Evolutionary conservation across 768 basidiomycete genomes (phyloP), one percentile per base, ranked within the genome.

Genomic region (Phylloporus scabripes): DNA sequence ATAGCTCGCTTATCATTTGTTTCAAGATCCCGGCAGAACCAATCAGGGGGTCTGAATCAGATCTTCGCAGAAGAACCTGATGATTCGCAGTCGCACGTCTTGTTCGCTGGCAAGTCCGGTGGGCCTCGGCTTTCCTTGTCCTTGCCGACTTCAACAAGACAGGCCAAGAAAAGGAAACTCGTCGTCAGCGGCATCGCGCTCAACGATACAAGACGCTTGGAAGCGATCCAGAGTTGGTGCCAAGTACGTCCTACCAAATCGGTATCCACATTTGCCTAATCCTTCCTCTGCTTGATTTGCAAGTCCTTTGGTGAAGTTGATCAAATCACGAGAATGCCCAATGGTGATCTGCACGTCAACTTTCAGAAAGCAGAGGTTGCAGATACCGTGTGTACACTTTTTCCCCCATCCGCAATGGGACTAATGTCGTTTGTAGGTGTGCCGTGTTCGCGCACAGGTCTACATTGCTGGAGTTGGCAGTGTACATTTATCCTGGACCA

Each of bases 281-380:
- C 15, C 51, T 29, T 50, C 50, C 43, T 36, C 28, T 46, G 43
- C 9, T 37, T n/a, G 60, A 26, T 44, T 23, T 34, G 15, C 34
- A 50, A 87, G 85, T 79, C 73, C 55, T 90, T 90, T 66, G 87
- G 87, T 36, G 85, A 87, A 67, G 66, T 90, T 10, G 81, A 77
- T 55, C 80, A 82, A 54, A 87, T 90, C 60, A 77, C 73, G 32
- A 73, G 86, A 44, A 79, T 84, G 74, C 82, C 82, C 43, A 88
- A 87, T 54, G 84, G 83, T 38, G 87, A 90, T 65, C 67, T 89
- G n/a, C 81, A 87, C 58, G 74, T 90, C 42, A 80, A 83, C 58
- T 90, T 88, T 59, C 76, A 79, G 41, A 80, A 78, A 46, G 74
- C 82, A 43, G 87, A 89, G 50, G 87, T 90, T 9, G 87, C 87